phyloP scores from a whole-genome alignment of 2,329 filamentous ascomycete species.

The Acrodontium crateriforme region DNA sequence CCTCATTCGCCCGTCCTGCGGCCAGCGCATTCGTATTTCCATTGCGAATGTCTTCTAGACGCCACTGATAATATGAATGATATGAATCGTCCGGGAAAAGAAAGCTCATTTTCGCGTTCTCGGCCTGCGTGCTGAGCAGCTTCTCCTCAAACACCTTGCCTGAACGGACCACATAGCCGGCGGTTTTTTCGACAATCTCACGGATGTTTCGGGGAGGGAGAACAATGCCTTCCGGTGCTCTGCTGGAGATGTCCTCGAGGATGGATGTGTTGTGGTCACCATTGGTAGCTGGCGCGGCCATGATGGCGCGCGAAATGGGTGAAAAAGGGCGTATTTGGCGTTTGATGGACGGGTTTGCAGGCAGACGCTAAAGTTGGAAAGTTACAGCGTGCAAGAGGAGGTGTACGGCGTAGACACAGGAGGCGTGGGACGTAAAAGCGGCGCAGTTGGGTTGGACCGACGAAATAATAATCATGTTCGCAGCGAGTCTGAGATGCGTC shows the following conservation, averaged over 20 bases:
- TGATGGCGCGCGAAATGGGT: not conserved
- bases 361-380: too few relatives aligned
- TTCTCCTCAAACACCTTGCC: conserved; percentile 60
- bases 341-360: too few relatives aligned
- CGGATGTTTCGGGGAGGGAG: conserved; percentile 77
- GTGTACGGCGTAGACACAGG: too few relatives aligned
- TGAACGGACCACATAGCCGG: conserved; percentile 69
- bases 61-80: conserved; percentile 80
- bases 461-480: too few relatives aligned
- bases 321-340: too few relatives aligned
- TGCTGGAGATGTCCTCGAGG: conserved; percentile 46
- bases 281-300: conserved; percentile 17
- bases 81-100: conserved; percentile 69
- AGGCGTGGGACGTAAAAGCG: too few relatives aligned
- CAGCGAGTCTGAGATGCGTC: too few relatives aligned
- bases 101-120: conserved; percentile 86
- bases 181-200: conserved; percentile 80
- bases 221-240: conserved; percentile 70
- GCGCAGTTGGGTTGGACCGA: too few relatives aligned
- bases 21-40: conserved; percentile 69
- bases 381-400: too few relatives aligned
- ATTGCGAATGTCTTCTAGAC: conserved; percentile 69
- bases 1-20: conserved; percentile 58
- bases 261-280: conserved; percentile 13
- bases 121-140: conserved; percentile 70